Conservation (phyloP, 805 yeast genomes). For the Myxozyma melibiosi region DNA sequence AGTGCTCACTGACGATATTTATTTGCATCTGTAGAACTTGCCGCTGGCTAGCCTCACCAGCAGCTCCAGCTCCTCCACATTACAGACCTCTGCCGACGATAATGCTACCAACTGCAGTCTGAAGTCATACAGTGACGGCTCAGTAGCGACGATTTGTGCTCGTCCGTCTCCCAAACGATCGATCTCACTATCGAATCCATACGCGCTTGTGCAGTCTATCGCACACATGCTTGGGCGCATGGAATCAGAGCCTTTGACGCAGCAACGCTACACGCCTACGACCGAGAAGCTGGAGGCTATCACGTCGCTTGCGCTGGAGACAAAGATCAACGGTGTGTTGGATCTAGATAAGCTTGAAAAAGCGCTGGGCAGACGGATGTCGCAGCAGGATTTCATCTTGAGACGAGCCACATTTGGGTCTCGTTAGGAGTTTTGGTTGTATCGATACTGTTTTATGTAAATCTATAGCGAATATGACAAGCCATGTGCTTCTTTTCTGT, state of each 20-base stretch:
- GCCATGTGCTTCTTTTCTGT: no score
- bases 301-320: conserved; percentile 14
- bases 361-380: conserved; percentile 18
- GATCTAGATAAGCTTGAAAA: conserved; percentile 4
- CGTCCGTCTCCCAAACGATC: not conserved
- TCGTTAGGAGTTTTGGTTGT: no score
- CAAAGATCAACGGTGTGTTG: conserved; percentile 6
- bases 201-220: conserved; percentile 1
- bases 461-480: no score
- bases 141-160: no score
- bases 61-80: not conserved
- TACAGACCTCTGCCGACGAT: not conserved
- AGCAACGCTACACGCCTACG: conserved; percentile 18
- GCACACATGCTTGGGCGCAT: conserved; percentile 9
- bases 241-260: conserved; percentile 9
- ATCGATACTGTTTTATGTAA: no score
- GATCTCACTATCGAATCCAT: not conserved
- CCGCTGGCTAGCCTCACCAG: not conserved
- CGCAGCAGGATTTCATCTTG: conserved; percentile 14
- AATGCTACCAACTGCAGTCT: not conserved
- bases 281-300: conserved; percentile 11
- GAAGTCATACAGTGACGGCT: no score
- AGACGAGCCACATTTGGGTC: not conserved
- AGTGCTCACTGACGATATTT: no score
- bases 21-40: no score